These are phyloP conservation scores for Fusarium solani-melongenae DNA, from an alignment of 2,329 filamentous ascomycete genomes.

Conservation along the genomic window DNA sequence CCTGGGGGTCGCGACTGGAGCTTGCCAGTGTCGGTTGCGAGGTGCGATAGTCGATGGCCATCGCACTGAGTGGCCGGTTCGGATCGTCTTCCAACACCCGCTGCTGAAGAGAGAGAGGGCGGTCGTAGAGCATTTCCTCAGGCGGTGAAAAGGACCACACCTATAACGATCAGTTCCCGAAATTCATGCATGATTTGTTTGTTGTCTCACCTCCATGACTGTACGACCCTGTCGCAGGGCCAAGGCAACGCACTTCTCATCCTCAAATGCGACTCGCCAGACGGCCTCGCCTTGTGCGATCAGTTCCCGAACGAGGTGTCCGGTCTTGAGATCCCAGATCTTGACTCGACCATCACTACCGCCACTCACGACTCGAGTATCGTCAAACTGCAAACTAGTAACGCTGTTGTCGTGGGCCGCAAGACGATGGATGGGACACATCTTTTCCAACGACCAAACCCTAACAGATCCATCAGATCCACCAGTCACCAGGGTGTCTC, in stretches of 20 bases:
- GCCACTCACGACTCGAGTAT: slow-evolving; percentile 93
- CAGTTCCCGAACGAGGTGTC: slow-evolving; percentile 89
- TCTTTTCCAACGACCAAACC: slow-evolving; percentile 93
- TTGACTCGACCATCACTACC: slow-evolving; percentile 98
- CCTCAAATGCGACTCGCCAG: slow-evolving; percentile 97
- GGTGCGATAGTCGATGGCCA: slow-evolving; percentile 58
- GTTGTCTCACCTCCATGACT: slow-evolving; percentile 92
- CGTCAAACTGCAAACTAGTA: slow-evolving; percentile 96
- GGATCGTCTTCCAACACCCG: slow-evolving; percentile 58
- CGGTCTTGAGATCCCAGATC: slow-evolving; percentile 96
- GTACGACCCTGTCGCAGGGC: slow-evolving; percentile 86
- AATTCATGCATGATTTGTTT: background rate
- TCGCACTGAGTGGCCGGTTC: slow-evolving; percentile 62
- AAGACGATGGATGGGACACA: slow-evolving; percentile 91
- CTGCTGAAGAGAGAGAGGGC: slow-evolving; percentile 62
- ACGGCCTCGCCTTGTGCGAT: slow-evolving; percentile 93
- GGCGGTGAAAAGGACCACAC: slow-evolving; percentile 96
- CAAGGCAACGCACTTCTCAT: slow-evolving; percentile 97
- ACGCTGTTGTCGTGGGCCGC: slow-evolving; percentile 99
- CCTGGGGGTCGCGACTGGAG: slow-evolving; percentile 49
- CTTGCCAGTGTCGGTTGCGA: slow-evolving; percentile 43
- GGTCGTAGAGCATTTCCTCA: slow-evolving; percentile 71
- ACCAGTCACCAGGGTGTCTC: slow-evolving; percentile 93
- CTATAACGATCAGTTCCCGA: slow-evolving; percentile 59
- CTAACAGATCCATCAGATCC: slow-evolving; percentile 96